Percentiles rank a stretch among this genome's conserved stretches.
Conservation (phyloP, 2,329 filamentous ascomycete genomes). For the Dryadomyces sulphureus region DNA sequence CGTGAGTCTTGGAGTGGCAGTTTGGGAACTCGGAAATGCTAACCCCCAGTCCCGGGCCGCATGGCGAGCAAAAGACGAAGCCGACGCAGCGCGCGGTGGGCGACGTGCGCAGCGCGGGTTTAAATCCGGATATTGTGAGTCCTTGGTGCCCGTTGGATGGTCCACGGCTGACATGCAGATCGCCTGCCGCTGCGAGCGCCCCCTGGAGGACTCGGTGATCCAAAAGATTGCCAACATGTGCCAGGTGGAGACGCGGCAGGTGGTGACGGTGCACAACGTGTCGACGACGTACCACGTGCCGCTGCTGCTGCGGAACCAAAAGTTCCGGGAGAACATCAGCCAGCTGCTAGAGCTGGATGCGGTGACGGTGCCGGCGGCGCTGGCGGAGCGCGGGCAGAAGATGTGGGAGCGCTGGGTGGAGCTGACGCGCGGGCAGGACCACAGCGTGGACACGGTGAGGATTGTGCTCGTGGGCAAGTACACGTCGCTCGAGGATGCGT, state of each 20-base stretch:
- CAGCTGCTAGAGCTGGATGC: conserved; percentile 51
- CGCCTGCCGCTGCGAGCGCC: conserved; percentile 76
- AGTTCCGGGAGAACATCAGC: conserved; percentile 34
- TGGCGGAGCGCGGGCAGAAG: conserved; percentile 50
- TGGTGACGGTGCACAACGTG: conserved; percentile 82
- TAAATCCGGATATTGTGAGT: conserved; percentile 52
- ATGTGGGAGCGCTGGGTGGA: conserved; percentile 62
- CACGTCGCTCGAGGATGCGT: conserved; percentile 68
- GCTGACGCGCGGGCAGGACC: conserved; percentile 33
- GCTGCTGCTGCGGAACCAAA: conserved; percentile 74
- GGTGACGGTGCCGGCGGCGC: conserved; percentile 32
- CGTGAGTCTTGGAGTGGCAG: background rate
- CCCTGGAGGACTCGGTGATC: conserved; percentile 58
- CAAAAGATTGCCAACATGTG: conserved; percentile 83
- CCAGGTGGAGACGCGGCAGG: conserved; percentile 72
- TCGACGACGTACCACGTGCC: conserved; percentile 88
- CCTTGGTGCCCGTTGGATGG: background rate
- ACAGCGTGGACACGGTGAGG: conserved; percentile 50
- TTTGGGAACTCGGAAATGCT: background rate
- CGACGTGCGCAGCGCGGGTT: conserved; percentile 66
- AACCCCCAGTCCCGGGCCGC: conserved; percentile 10
- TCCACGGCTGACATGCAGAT: no score
- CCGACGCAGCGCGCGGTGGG: conserved; percentile 87
- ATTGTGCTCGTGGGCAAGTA: conserved; percentile 94
- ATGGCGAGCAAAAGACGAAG: conserved; percentile 83